Conservation (phyloP, 1,284 basidiomycete genomes). For the Phellinidium pouzarii region DNA sequence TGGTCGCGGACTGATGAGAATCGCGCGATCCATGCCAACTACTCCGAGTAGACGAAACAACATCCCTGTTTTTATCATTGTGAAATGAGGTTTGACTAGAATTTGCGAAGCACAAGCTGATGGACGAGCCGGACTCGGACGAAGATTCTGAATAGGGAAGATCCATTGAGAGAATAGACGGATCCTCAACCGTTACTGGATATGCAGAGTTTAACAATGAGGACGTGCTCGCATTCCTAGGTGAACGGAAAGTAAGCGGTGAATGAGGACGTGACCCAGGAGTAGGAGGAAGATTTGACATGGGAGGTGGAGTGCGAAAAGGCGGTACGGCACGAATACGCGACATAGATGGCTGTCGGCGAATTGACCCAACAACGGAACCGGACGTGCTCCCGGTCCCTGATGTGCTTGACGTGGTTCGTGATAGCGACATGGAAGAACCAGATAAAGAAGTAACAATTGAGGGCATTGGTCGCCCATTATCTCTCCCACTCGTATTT, state of each 20-base stretch:
- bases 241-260: slow-evolving; percentile 16
- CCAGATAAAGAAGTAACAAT: slow-evolving; percentile 7
- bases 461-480: slow-evolving; percentile 6
- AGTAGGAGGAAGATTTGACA: slow-evolving; percentile 14
- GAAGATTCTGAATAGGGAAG: slow-evolving; percentile 14
- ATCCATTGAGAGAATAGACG: slow-evolving; percentile 15
- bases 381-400: slow-evolving; percentile 2
- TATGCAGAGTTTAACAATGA: slow-evolving; percentile 12
- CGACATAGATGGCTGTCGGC: slow-evolving; percentile 13
- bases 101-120: slow-evolving; percentile 14
- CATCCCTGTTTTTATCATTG: neutral
- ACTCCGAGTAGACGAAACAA: neutral
- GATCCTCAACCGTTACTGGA: slow-evolving; percentile 6
- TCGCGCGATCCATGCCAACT: neutral
- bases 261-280: slow-evolving; percentile 11
- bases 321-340: slow-evolving; percentile 17
- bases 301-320: slow-evolving; percentile 17
- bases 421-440: slow-evolving; percentile 11
- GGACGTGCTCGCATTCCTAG: slow-evolving; percentile 8
- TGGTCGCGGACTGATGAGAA: neutral
- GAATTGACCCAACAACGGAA: slow-evolving; percentile 9
- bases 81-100: neutral
- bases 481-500: neutral
- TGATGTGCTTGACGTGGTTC: slow-evolving; percentile 9
- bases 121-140: slow-evolving; percentile 10